These are phyloP conservation scores for Cytospora schulzeri DNA, from an alignment of 2,329 filamentous ascomycete genomes.

Conservation along the genomic window DNA sequence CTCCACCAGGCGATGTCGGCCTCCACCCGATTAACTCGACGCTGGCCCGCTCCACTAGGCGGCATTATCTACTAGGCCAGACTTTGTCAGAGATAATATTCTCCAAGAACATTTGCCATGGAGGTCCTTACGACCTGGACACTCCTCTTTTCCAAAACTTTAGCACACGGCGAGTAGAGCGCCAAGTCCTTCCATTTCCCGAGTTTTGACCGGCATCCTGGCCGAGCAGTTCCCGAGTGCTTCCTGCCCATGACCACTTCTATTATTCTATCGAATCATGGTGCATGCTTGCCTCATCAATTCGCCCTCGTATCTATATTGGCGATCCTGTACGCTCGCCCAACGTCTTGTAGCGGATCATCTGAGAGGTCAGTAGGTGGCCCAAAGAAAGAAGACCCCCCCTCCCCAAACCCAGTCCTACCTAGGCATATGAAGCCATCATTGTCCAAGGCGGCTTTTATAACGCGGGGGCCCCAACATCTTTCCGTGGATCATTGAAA, in stretches of 20 bases:
- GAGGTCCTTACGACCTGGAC: background rate
- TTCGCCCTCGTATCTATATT: too few relatives aligned
- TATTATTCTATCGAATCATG: background rate
- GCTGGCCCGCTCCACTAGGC: background rate
- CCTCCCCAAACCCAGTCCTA: too few relatives aligned
- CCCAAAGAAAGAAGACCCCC: too few relatives aligned
- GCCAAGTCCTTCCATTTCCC: background rate
- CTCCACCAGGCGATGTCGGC: background rate
- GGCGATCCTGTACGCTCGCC: too few relatives aligned
- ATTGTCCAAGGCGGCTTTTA: background rate
- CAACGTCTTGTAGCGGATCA: background rate
- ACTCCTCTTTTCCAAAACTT: background rate
- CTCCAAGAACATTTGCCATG: background rate
- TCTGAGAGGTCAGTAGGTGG: background rate
- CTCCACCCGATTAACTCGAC: background rate
- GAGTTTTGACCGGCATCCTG: background rate
- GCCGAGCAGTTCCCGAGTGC: background rate
- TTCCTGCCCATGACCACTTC: background rate
- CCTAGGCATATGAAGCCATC: background rate
- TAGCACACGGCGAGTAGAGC: background rate
- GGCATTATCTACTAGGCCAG: background rate
- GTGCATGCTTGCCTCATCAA: background rate
- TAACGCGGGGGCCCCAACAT: too few relatives aligned
- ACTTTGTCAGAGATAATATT: background rate
- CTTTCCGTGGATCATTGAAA: too few relatives aligned